These are phyloP conservation scores for Benincasa hispida DNA, from an alignment of 306 rosid species.

Conservation along the genomic window DNA sequence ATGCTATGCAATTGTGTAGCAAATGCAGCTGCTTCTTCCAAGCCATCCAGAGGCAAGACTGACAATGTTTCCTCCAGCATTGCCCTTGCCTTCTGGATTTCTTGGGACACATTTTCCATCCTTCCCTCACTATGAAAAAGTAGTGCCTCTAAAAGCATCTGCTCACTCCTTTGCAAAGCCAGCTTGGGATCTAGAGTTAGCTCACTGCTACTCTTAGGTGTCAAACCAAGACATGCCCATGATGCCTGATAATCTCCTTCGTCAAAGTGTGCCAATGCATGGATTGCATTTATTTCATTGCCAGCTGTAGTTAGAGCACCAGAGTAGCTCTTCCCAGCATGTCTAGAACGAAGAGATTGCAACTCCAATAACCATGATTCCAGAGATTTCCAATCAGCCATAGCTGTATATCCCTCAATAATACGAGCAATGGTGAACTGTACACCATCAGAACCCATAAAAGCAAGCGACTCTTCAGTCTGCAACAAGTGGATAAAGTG, in stretches of 20 bases:
- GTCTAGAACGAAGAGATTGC: conserved; percentile 87
- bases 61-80: conserved; percentile 79
- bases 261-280: conserved; percentile 83
- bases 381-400: conserved; percentile 87
- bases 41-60: conserved; percentile 75
- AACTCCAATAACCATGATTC: conserved; percentile 84
- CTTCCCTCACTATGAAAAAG: conserved; percentile 57
- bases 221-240: conserved; percentile 90
- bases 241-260: conserved; percentile 81
- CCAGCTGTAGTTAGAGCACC: conserved; percentile 94
- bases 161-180: conserved; percentile 95
- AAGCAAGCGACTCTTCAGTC: conserved; percentile 58
- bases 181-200: conserved; percentile 88
- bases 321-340: conserved; percentile 75
- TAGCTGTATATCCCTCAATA: conserved; percentile 80
- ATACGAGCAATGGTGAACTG: conserved; percentile 80
- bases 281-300: conserved; percentile 84
- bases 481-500: conserved; percentile 72
- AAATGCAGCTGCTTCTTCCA: conserved; percentile 69
- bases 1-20: conserved; percentile 82
- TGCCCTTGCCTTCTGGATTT: conserved; percentile 72
- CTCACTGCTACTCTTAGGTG: conserved; percentile 89
- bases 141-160: conserved; percentile 92
- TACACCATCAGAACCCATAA: conserved; percentile 85
- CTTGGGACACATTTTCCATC: conserved; percentile 45